Evolutionary conservation across 495 filamentous ascomycete species (phyloP), one percentile per base, ranked within the genome.

Genomic region (Hyaloscypha variabilis): DNA sequence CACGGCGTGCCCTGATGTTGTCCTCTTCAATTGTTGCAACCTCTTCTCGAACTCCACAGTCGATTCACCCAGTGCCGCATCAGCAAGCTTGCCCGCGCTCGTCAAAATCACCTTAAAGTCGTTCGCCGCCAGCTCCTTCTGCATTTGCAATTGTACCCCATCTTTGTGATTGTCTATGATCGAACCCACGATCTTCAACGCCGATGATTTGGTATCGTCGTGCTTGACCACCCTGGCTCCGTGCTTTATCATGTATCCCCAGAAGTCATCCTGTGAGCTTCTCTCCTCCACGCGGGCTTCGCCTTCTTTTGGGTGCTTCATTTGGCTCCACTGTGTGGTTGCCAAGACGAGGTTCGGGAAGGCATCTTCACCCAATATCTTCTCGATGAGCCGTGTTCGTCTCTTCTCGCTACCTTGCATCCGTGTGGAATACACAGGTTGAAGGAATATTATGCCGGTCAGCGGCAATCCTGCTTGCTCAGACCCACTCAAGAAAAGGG

Each of bases 321-420:
- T 5, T 21, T 30, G 42, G 21, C 75, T 64, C 79, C 79, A 82
- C 68, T 73, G 70, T 2, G 77, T 81, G 4, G 79, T 81, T 3
- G 77, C 74, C 1, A 82, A 58, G 10, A 77, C 23, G 10, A 77
- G 70, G 31, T 72, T 73, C 23, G 24, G 25, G 23, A 77, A 69
- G 31, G 0, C 71, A 71, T 5, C 64, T 49, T 14, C 72, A 62
- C 39, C 77, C 78, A 54, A 81, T 52, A 30, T 74, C 57, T 39
- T 69, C 60, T 68, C 79, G 78, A 68, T 77, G 77, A 3, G 24
- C 25, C 2, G 80, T 31, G 51, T 77, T 79, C 66, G 70, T 46
- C 52, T 65, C 19, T 69, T 66, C 1, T 73, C 69, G 2, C 74
- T 73, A 25, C 57, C 25, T 13, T 36, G 31, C 49, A 79, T 67